These are phyloP conservation scores for Cyclotella choctawhatcheeana DNA, from an alignment of 108 stramenopile genomes.

Conservation along the genomic window DNA sequence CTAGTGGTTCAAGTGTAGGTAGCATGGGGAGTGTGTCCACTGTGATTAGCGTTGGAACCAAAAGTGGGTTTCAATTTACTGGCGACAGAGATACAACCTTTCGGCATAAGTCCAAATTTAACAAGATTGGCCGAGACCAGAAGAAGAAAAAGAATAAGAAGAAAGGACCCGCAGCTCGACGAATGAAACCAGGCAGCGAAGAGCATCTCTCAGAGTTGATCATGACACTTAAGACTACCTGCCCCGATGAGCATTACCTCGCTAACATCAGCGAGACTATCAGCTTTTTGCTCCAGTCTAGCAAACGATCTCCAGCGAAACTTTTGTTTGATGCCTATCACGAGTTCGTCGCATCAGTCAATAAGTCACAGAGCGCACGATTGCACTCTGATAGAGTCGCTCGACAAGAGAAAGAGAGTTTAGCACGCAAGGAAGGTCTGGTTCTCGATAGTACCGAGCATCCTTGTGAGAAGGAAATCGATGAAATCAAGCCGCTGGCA, in stretches of 20 bases:
- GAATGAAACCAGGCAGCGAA: constrained; percentile 79
- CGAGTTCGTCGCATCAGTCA: constrained; percentile 32
- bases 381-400: constrained; percentile 38
- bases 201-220: constrained; percentile 77
- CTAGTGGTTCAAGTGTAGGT: constrained; percentile 49
- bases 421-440: constrained; percentile 36
- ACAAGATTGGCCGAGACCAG: constrained; percentile 62
- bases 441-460: constrained; percentile 46
- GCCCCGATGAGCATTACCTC: constrained; percentile 57
- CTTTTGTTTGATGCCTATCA: constrained; percentile 59
- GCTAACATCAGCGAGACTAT: constrained; percentile 71
- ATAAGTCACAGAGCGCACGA: constrained; percentile 42
- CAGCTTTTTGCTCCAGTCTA: constrained; percentile 59
- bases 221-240: constrained; percentile 46
- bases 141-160: constrained; percentile 75
- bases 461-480: constrained; percentile 64
- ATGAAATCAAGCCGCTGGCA: constrained; percentile 51
- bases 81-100: constrained; percentile 58
- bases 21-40: constrained; percentile 69
- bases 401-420: constrained; percentile 40
- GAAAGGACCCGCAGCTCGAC: constrained; percentile 47
- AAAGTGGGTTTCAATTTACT: constrained; percentile 73
- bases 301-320: constrained; percentile 47
- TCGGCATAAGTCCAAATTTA: constrained; percentile 88
- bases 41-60: constrained; percentile 75